A percentile compares a stretch with the other conserved stretches of the same genome.
Conservation (phyloP, 768 basidiomycete species). For the Hortiboletus campestris region DNA sequence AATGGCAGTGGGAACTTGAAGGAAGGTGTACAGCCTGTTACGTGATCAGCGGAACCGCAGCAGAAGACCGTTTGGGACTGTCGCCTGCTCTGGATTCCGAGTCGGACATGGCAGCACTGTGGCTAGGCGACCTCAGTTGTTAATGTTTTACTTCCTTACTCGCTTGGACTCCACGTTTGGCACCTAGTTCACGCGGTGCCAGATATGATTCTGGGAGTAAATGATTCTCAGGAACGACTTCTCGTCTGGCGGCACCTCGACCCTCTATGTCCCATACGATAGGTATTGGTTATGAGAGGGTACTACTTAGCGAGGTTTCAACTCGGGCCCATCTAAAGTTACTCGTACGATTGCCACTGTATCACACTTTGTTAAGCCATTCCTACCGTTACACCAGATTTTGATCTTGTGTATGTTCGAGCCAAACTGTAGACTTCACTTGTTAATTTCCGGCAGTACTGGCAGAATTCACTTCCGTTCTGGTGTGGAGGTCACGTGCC, state of each 20-base stretch:
- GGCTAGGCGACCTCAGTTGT: conserved; percentile 5
- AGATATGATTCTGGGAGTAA: background rate
- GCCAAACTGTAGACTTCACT: background rate
- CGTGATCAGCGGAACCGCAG: conserved; percentile 30
- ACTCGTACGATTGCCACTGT: too few relatives aligned
- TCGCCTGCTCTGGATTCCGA: background rate
- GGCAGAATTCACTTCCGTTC: background rate
- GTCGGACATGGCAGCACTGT: background rate
- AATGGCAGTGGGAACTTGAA: conserved; percentile 16
- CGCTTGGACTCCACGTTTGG: conserved; percentile 7
- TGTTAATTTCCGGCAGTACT: background rate
- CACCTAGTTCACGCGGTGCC: conserved; percentile 17
- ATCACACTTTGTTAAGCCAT: too few relatives aligned
- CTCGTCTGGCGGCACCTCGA: background rate
- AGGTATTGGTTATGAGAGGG: too few relatives aligned
- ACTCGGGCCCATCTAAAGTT: too few relatives aligned
- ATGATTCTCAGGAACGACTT: conserved; percentile 21
- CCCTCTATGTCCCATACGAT: too few relatives aligned
- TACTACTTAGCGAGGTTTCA: too few relatives aligned
- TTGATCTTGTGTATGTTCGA: background rate
- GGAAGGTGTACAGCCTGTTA: conserved; percentile 25
- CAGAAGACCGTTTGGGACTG: conserved; percentile 14
- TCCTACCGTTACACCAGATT: background rate
- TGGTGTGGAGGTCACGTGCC: conserved; percentile 16
- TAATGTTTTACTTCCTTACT: conserved; percentile 1